Conservation (phyloP, 306 rosid genomes). For the Glycine tomentella region DNA sequence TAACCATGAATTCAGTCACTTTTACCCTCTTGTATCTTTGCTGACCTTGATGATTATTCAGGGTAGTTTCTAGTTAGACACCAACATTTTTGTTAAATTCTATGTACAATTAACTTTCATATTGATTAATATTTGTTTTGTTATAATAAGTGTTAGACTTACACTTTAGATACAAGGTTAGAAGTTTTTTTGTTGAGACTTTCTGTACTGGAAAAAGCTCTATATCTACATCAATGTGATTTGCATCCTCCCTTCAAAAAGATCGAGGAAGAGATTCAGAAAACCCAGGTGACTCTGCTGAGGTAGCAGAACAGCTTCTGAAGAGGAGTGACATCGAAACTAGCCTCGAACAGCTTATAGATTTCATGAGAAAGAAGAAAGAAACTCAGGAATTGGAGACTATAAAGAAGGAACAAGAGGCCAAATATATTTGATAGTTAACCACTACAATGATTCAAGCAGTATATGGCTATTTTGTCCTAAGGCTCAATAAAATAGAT, state of each 20-base stretch:
- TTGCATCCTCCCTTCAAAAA: background rate
- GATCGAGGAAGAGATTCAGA: slow-evolving; percentile 46
- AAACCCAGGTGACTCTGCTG: slow-evolving; percentile 52
- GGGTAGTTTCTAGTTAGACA: background rate
- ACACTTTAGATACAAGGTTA: too few relatives aligned
- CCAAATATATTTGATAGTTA: too few relatives aligned
- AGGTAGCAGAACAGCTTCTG: slow-evolving; percentile 56
- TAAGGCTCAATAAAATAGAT: slow-evolving; percentile 29
- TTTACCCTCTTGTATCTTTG: background rate
- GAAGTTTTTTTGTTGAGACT: too few relatives aligned
- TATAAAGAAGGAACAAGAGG: background rate
- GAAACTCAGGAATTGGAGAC: slow-evolving; percentile 28
- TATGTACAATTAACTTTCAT: background rate
- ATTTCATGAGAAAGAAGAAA: slow-evolving; percentile 40
- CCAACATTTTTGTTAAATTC: background rate
- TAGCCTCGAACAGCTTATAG: slow-evolving; percentile 2
- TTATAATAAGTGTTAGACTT: background rate
- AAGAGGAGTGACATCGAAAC: slow-evolving; percentile 39
- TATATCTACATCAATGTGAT: too few relatives aligned
- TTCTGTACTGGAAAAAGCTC: too few relatives aligned
- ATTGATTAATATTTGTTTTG: background rate
- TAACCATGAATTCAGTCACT: background rate
- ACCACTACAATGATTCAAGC: slow-evolving; percentile 10
- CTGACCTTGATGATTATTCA: background rate
- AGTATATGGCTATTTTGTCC: slow-evolving; percentile 26